Evolutionary conservation across 305 asterid species (phyloP), one percentile per base, ranked within the genome.

Genomic region (Ilex paraguariensis): DNA sequence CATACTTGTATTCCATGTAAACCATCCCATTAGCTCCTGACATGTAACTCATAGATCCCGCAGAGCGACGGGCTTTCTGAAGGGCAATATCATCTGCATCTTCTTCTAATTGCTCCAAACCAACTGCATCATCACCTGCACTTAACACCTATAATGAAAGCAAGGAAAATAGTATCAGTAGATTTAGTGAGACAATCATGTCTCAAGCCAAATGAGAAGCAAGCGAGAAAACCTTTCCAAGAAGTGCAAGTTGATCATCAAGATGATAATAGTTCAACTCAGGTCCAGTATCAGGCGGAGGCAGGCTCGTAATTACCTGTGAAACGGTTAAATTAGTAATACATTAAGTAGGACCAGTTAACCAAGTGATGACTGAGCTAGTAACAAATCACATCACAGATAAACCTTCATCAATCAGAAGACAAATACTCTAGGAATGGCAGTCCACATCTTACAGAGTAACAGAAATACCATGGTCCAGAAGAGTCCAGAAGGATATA

Each of bases 11-110:
- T 72, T 90, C 98, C 95, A 87, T 87, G 75, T 92, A 92, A 60
- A 84, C 79, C 91, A 79, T 87, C 57, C 98, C 98, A 11, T 66
- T 77, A 61, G 98, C 93, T 68, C 98, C 98, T 46, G 98, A 92
- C 96, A 89, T 84, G 17, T 80, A 75, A 61, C 96, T 87, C 96
- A 90, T 85, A 65, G 95, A 84, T 57, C 94, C 95, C 2, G 68
- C 53, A 10, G 65, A 68, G 57, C 98, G 88, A 40, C 96, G 93
- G 46, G 97, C 95, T 78, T 90, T 92, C 57, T 76, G 88, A 55
- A 92, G 92, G 62, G 98, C 95, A 60, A 87, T 74, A 64, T 82
- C 98, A 65, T 92, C 98, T 57, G 91, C 88, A 73, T 92, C 98
- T 82, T 92, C 97, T 71, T 92, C 98, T 56, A 92, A 82, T 68